Percentiles rank a stretch among this genome's conserved stretches.
Conservation (phyloP, 371 early-diverging fungal genomes). For the Mucor indicus region DNA sequence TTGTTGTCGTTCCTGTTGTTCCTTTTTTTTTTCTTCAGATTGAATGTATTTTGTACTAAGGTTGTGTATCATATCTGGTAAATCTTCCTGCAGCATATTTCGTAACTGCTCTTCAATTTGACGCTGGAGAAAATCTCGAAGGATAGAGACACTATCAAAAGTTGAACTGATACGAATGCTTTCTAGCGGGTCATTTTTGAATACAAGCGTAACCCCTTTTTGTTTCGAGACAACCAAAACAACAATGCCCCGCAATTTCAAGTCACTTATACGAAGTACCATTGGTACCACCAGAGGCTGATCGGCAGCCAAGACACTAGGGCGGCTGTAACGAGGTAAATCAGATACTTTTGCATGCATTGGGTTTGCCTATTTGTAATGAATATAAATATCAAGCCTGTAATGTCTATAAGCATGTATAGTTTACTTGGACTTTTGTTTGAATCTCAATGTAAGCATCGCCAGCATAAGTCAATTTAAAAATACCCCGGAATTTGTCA, state of each 20-base stretch:
- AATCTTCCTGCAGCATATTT: slow-evolving; percentile 87
- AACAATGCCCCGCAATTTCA: slow-evolving; percentile 88
- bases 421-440: slow-evolving; percentile 80
- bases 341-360: slow-evolving; percentile 65
- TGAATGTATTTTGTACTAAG: slow-evolving; percentile 53
- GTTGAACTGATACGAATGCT: slow-evolving; percentile 89
- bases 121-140: slow-evolving; percentile 83
- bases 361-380: slow-evolving; percentile 63
- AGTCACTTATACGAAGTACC: slow-evolving; percentile 84
- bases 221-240: slow-evolving; percentile 88
- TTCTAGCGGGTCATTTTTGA: slow-evolving; percentile 96
- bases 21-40: too few species aligned
- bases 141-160: slow-evolving; percentile 87
- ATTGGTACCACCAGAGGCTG: slow-evolving; percentile 94
- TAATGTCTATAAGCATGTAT: not conserved
- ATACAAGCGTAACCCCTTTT: slow-evolving; percentile 91
- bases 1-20: too few species aligned
- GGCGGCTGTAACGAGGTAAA: slow-evolving; percentile 60
- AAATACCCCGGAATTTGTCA: slow-evolving; percentile 93
- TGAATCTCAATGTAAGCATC: slow-evolving; percentile 92
- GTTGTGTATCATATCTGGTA: slow-evolving; percentile 91
- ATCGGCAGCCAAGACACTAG: slow-evolving; percentile 84
- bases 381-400: not conserved
- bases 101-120: slow-evolving; percentile 91
- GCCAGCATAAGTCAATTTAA: slow-evolving; percentile 89